Percentiles rank a stretch among this genome's conserved stretches.
These are phyloP conservation scores for Spizellomyces sp. DNA, from an alignment of 192 early-diverging fungal species.

Conservation along the genomic window DNA sequence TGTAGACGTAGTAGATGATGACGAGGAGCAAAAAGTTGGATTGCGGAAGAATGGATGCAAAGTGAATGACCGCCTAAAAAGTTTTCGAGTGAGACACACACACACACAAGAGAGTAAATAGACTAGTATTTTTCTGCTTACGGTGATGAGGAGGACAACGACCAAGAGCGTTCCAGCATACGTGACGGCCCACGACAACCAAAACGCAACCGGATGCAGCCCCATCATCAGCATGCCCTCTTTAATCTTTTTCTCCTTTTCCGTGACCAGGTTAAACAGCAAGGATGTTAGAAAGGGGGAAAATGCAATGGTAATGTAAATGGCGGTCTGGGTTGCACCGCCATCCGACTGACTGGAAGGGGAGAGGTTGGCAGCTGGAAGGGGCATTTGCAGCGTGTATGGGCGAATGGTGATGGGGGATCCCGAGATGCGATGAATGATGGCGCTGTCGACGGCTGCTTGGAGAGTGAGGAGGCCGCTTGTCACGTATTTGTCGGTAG, in stretches of 20 bases:
- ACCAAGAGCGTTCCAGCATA: conserved; percentile 61
- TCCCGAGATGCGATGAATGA: no score
- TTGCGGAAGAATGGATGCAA: conserved; percentile 53
- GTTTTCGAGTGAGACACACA: conserved; percentile 57
- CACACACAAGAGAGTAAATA: conserved; percentile 62
- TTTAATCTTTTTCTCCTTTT: conserved; percentile 71
- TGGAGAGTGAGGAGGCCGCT: no score
- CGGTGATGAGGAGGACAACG: conserved; percentile 65
- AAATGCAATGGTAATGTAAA: conserved; percentile 71
- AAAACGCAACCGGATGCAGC: conserved; percentile 62
- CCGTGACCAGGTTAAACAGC: conserved; percentile 67
- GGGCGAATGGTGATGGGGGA: no score
- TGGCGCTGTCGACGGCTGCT: no score
- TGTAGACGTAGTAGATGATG: conserved; percentile 60
- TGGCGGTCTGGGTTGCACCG: conserved; percentile 55
- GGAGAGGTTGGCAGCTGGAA: conserved; percentile 55
- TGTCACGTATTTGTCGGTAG: no score
- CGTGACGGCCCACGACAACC: conserved; percentile 56
- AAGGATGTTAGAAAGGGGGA: conserved; percentile 65
- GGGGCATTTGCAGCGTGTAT: no score
- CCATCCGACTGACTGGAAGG: conserved; percentile 50
- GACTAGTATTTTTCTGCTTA: conserved; percentile 43
- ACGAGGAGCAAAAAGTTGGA: conserved; percentile 53
- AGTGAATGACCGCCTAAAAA: conserved; percentile 52
- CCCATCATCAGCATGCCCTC: conserved; percentile 79